Evolutionary conservation across 1,284 basidiomycete genomes (phyloP), one percentile per base, ranked within the genome.

Genomic region (Naganishia albida): DNA sequence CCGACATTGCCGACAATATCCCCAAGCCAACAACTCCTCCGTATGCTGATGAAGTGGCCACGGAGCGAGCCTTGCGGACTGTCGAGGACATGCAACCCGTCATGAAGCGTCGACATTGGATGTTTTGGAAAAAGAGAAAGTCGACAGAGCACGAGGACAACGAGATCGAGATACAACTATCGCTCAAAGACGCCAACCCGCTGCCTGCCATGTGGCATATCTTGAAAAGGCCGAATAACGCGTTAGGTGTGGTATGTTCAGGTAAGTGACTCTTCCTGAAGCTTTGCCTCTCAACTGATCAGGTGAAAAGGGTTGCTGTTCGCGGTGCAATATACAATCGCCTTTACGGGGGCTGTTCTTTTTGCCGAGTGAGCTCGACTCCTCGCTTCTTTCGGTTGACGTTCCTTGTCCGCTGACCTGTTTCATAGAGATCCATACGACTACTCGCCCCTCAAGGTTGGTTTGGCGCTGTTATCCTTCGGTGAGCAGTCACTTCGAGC

Each of bases 181-280:
- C 85, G 1, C 72, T 90, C 2, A 81, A 78, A 66, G 90, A 93
- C 72, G 82, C 91, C 20, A 91, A 90, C 72, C 88, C 89, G 0
- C 72, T 89, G 50, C 82, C 82, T 46, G 86, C 87, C 0, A 82
- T 90, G 62, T 75, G 79, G 57, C 73, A 80, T 38, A 83, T 91
- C 28, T 71, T 92, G 43, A 81, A 82, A 26, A 80, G 84, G 51
- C 82, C 81, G 54, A 87, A 89, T 68, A 93, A 93, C 70, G 51
- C 88, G 0, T 75, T 84, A 3, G 86, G 88, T 60, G 79, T 92
- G 2, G 68, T 85, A 60, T 84, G 86, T 30, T 91, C 89, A 25
- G 89, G 90, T 86, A 68, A 34, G 25, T 13, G 12, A 39, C 7
- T 7, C 15, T 16, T 18, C 43, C 39, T 44, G 30, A 50, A 38